Conservation (phyloP, 2,329 filamentous ascomycete genomes). For the Fusarium transvaalense region DNA sequence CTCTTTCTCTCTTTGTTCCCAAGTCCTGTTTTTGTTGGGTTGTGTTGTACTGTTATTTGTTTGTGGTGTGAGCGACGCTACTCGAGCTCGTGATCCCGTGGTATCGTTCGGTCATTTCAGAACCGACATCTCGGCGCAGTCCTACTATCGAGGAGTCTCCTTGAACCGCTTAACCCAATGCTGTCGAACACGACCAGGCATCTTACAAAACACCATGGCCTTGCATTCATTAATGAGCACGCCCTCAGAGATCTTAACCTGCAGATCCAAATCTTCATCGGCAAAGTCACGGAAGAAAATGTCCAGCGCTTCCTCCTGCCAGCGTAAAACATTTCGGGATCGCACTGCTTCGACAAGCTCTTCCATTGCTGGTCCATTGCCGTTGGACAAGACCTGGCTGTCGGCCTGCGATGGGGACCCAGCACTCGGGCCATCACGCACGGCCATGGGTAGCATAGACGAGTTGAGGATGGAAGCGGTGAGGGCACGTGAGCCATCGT, state of each 20-base stretch:
- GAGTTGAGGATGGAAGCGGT: conserved; percentile 46
- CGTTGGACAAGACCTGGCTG: conserved; percentile 34
- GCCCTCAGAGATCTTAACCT: conserved; percentile 70
- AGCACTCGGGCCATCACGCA: conserved; percentile 36
- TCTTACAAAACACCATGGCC: conserved; percentile 73
- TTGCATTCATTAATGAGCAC: conserved; percentile 70
- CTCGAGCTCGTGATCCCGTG: not conserved
- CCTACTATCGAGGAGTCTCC: conserved; percentile 50
- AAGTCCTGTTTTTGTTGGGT: conserved; percentile 13
- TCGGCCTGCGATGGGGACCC: conserved; percentile 42
- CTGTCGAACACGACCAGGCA: conserved; percentile 64
- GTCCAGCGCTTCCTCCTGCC: conserved; percentile 70
- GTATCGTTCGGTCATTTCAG: not conserved
- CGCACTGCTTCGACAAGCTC: conserved; percentile 59
- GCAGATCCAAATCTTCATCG: conserved; percentile 68
- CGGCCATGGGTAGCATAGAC: conserved; percentile 45
- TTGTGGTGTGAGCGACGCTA: not conserved
- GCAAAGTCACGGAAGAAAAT: conserved; percentile 70
- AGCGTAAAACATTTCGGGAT: conserved; percentile 57
- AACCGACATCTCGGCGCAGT: not conserved
- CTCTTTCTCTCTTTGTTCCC: conserved; percentile 6
- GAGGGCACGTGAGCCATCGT: conserved; percentile 46
- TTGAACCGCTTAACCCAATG: conserved; percentile 69
- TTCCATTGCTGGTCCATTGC: conserved; percentile 50
- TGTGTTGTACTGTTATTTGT: conserved; percentile 14